These are phyloP conservation scores for Aureobasidium sp. DNA, from an alignment of 2,329 filamentous ascomycete species.

Conservation along the genomic window DNA sequence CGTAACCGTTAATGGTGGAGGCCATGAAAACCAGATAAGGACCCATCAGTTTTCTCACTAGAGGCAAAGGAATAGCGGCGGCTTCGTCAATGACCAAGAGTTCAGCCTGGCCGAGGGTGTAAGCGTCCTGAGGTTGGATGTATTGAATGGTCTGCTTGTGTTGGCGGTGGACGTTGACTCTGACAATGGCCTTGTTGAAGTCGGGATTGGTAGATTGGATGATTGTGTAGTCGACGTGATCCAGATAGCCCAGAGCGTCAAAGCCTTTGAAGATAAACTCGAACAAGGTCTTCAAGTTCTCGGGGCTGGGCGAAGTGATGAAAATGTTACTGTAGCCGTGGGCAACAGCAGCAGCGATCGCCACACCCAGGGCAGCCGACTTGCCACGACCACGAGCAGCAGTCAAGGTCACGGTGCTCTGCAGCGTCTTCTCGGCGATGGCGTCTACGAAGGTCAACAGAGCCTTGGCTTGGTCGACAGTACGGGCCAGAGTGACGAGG, in stretches of 20 bases:
- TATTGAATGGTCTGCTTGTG: slow-evolving; percentile 98
- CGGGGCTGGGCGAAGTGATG: slow-evolving; percentile 93
- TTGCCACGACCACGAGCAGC: slow-evolving; percentile 93
- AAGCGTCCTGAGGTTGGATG: slow-evolving; percentile 91
- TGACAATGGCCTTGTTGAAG: slow-evolving; percentile 97
- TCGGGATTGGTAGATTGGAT: slow-evolving; percentile 97
- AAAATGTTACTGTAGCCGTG: slow-evolving; percentile 99
- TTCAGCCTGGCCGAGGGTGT: slow-evolving; percentile 91
- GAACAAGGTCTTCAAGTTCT: slow-evolving; percentile 97
- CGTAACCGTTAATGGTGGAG: slow-evolving; percentile 97
- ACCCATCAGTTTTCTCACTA: slow-evolving; percentile 90
- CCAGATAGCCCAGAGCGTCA: slow-evolving; percentile 84
- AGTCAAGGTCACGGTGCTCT: slow-evolving; percentile 88
- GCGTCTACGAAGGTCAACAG: slow-evolving; percentile 95
- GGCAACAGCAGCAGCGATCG: slow-evolving; percentile 86
- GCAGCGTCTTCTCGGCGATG: slow-evolving; percentile 89
- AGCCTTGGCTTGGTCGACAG: slow-evolving; percentile 92
- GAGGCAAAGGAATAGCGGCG: slow-evolving; percentile 85
- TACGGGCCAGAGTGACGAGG: slow-evolving; percentile 76
- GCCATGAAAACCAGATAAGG: slow-evolving; percentile 99
- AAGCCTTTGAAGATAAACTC: slow-evolving; percentile 99
- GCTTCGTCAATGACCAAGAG: slow-evolving; percentile 95
- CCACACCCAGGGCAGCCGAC: slow-evolving; percentile 89
- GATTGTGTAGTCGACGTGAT: slow-evolving; percentile 95
- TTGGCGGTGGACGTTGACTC: slow-evolving; percentile 89